A percentile compares a stretch with the other conserved stretches of the same genome.
phyloP scores from a whole-genome alignment of 441 rosid genomes.

The Eutrema salsugineum region DNA sequence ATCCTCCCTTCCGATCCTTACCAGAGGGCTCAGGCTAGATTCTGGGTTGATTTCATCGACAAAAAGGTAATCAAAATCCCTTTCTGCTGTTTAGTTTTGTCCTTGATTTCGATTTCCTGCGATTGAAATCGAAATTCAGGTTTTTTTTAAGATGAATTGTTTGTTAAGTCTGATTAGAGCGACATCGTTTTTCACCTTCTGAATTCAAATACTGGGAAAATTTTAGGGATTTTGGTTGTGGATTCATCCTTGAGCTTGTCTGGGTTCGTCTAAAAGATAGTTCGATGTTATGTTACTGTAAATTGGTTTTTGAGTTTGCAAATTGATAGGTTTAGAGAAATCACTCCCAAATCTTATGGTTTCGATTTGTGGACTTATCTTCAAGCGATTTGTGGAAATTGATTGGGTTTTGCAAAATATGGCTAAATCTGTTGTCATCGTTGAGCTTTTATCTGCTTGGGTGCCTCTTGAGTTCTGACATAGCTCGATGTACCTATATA shows the following conservation, averaged over 20 bases:
- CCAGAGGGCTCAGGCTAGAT: conserved; percentile 34
- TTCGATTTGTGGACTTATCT: no score
- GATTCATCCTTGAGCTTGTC: not conserved
- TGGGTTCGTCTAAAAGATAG: not conserved
- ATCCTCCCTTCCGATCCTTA: conserved; percentile 42
- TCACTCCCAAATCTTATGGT: not conserved
- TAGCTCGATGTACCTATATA: not conserved
- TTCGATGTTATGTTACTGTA: not conserved
- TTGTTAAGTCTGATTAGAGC: no score
- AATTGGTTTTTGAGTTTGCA: no score
- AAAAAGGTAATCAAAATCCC: conserved; percentile 28
- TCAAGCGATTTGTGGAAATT: no score
- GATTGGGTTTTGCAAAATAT: no score
- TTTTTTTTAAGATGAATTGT: no score
- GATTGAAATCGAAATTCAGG: no score
- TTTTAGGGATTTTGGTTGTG: not conserved
- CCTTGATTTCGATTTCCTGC: no score
- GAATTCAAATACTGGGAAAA: no score
- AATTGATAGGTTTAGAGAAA: not conserved
- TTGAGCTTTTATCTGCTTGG: not conserved
- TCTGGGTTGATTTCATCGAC: conserved; percentile 44
- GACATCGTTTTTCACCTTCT: no score
- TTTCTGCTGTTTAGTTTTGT: accelerated
- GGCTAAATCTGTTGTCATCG: no score
- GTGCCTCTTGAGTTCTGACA: not conserved